These are phyloP conservation scores for Auricularia sp. DNA, from an alignment of 768 basidiomycete genomes.

Conservation along the genomic window DNA sequence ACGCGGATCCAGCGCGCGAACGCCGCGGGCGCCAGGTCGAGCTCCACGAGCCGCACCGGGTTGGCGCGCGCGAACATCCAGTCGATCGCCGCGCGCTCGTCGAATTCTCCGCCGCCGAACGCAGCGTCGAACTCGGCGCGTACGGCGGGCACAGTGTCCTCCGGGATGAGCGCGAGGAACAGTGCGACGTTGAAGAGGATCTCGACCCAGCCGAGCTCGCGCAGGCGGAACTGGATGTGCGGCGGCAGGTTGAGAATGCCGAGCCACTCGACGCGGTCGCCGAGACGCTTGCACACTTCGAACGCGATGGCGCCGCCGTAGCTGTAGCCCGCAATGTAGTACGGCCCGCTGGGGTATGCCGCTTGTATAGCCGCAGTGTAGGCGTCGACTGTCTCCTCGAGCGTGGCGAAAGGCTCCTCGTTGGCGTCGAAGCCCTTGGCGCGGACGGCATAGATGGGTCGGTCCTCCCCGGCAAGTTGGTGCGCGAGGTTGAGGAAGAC, in stretches of 20 bases:
- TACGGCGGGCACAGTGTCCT: slow-evolving; percentile 8
- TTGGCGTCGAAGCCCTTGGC: slow-evolving; percentile 33
- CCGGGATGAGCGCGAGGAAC: slow-evolving; percentile 27
- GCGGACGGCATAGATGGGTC: slow-evolving; percentile 35
- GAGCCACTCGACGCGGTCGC: slow-evolving; percentile 27
- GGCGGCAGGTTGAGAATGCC: slow-evolving; percentile 35
- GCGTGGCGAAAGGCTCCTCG: slow-evolving; percentile 25
- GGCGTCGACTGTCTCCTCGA: slow-evolving; percentile 30
- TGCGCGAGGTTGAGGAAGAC: slow-evolving; percentile 34
- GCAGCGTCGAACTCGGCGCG: slow-evolving; percentile 11
- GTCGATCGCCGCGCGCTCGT: slow-evolving; percentile 11
- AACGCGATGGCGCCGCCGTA: slow-evolving; percentile 36
- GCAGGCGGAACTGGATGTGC: slow-evolving; percentile 32
- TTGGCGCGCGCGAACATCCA: slow-evolving; percentile 18
- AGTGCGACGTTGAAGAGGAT: slow-evolving; percentile 31
- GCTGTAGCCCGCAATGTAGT: slow-evolving; percentile 36
- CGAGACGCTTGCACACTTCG: slow-evolving; percentile 29
- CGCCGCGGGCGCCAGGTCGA: slow-evolving; percentile 18
- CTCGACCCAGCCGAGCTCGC: slow-evolving; percentile 31
- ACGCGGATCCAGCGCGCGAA: slow-evolving; percentile 22
- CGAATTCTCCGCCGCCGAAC: slow-evolving; percentile 14
- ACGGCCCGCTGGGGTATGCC: slow-evolving; percentile 28
- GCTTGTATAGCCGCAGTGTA: slow-evolving; percentile 27
- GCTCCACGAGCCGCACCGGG: slow-evolving; percentile 17
- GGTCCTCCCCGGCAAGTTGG: slow-evolving; percentile 26